phyloP scores from a whole-genome alignment of 805 yeast species.

The Kurtzmaniella cleridarum region DNA sequence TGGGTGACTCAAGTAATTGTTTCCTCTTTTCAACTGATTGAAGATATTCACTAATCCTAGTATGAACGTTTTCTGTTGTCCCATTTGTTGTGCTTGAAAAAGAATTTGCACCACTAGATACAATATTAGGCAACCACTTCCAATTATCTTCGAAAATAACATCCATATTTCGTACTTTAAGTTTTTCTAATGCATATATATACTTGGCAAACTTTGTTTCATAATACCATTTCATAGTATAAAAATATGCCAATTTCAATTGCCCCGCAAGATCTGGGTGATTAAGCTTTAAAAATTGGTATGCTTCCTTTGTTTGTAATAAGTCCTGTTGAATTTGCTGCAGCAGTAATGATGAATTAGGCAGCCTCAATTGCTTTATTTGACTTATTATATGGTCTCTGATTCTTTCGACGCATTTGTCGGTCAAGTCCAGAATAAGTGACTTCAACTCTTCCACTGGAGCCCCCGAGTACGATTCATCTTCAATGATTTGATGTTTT shows the following conservation, averaged over 20 bases:
- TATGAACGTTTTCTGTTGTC: not conserved
- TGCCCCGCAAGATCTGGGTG: constrained; percentile 64
- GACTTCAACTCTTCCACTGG: constrained; percentile 21
- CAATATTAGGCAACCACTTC: not conserved
- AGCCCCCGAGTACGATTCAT: constrained; percentile 5
- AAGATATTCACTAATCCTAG: constrained; percentile 39
- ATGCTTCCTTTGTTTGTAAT: constrained; percentile 57
- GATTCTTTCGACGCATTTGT: constrained; percentile 68
- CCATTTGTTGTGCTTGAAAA: constrained; percentile 2
- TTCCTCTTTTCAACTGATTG: constrained; percentile 51
- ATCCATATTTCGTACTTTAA: constrained; percentile 54
- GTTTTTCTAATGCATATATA: constrained; percentile 61
- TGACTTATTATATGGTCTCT: constrained; percentile 61
- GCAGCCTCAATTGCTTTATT: constrained; percentile 57
- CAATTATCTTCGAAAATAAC: constrained; percentile 32
- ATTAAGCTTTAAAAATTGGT: constrained; percentile 47
- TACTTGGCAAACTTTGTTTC: constrained; percentile 72
- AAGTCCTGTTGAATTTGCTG: constrained; percentile 69
- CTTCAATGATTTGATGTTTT: constrained; percentile 48
- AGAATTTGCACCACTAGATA: constrained; percentile 10
- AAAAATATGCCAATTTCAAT: constrained; percentile 71
- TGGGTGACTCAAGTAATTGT: constrained; percentile 51
- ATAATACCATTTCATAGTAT: constrained; percentile 94
- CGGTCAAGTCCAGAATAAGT: constrained; percentile 46
- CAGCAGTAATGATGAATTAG: constrained; percentile 45